Evolutionary conservation across 495 filamentous ascomycete species (phyloP), one percentile per base, ranked within the genome.

Genomic region (Margaritispora aquatica): DNA sequence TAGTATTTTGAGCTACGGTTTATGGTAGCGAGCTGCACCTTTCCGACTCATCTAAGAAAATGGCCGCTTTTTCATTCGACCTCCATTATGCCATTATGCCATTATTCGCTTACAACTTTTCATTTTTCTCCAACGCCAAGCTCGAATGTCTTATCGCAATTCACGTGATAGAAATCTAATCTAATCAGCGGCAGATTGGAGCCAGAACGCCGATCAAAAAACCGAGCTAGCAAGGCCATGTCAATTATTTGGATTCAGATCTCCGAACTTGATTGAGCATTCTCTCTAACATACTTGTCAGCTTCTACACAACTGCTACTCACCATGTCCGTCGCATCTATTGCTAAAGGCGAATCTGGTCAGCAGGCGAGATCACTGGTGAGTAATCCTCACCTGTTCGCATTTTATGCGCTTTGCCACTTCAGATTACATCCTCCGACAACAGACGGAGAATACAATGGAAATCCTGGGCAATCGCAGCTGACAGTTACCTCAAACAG

Each of bases 311-410:
- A 13, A 5, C 29, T 34, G 29, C 5, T 46, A 56, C 17, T 20
- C 22, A 64, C 55, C 44, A 79, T 82, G 78, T 79, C 78, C 58
- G 58, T 73, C 52, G 63, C 73, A 36, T 61, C 82, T 29, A 73
- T 76, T 31, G 66, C 83, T 41, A 78, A 79, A 62, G 83, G 82
- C 55, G 80, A 88, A 58, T 80, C 83, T 61, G 83, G 85, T 60
- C 85, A 86, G 63, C 86, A 89, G 73, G 85, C 78, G 54, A 80
- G 87, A 60, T 89, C 62, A 41, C 49, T 64, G 62, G 62, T 57
- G 55, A 26, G 52, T 23, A 36, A n/a, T 21, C 26, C 26, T 2
- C 2, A 31, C 34, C 26, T n/a, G 38, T n/a, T 51, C 3, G 15
- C 44, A 48, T 48, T 50, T 26, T 23, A 24, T 5, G 21, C 21